Conservation (phyloP, 352 stramenopile species). For the Globisporangium paddicum region DNA sequence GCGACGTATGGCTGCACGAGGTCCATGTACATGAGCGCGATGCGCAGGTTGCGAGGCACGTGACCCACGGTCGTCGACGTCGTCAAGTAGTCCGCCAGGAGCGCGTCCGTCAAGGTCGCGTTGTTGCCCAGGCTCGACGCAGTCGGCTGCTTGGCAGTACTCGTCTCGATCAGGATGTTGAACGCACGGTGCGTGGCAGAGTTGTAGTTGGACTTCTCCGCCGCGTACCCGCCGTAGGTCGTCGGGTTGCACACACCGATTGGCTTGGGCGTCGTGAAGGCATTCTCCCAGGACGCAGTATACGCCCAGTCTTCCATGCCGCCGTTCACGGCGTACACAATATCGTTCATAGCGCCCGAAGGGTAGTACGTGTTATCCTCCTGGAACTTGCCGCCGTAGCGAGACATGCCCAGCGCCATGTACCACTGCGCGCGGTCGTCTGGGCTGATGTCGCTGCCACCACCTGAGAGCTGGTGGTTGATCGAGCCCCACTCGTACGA, state of each 20-base stretch:
- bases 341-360: slow-evolving; percentile 88
- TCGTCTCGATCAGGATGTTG: slow-evolving; percentile 95
- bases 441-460: slow-evolving; percentile 40
- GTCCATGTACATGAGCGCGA: slow-evolving; percentile 91
- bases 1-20: slow-evolving; percentile 91
- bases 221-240: slow-evolving; percentile 83
- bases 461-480: slow-evolving; percentile 59
- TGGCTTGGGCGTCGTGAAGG: slow-evolving; percentile 34
- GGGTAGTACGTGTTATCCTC: slow-evolving; percentile 56
- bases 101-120: slow-evolving; percentile 34
- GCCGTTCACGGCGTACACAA: slow-evolving; percentile 93
- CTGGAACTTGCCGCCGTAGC: slow-evolving; percentile 65
- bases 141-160: slow-evolving; percentile 78
- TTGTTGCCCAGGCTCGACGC: slow-evolving; percentile 64
- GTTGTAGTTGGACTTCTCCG: slow-evolving; percentile 88
- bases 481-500: slow-evolving; percentile 96
- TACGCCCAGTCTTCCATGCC: slow-evolving; percentile 97
- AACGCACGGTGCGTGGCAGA: slow-evolving; percentile 88
- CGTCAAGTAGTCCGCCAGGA: slow-evolving; percentile 41
- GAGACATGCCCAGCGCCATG: slow-evolving; percentile 49
- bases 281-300: slow-evolving; percentile 77
- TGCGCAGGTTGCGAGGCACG: slow-evolving; percentile 90
- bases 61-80: slow-evolving; percentile 74
- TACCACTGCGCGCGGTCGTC: slow-evolving; percentile 53
- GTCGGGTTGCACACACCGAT: slow-evolving; percentile 74